Percentiles rank a stretch among this genome's conserved stretches.
These are phyloP conservation scores for Rhodotorula glutinis DNA, from an alignment of 1,284 basidiomycete species.

Conservation along the genomic window DNA sequence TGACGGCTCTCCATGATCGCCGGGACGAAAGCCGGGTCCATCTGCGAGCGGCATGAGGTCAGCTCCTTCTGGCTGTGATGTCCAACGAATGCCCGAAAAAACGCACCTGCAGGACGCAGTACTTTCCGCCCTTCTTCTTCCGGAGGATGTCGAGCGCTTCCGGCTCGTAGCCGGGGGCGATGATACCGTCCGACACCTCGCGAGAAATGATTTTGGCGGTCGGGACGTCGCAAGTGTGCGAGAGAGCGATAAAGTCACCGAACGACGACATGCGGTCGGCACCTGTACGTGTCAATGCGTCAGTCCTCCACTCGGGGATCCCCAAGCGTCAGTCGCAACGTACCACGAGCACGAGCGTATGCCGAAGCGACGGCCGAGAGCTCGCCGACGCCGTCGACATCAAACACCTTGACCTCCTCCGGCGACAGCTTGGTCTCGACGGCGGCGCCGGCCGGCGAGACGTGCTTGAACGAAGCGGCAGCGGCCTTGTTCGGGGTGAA, in stretches of 20 bases:
- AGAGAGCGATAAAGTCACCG: constrained; percentile 96
- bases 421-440: constrained; percentile 81
- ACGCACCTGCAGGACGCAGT: constrained; percentile 86
- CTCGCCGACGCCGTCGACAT: constrained; percentile 88
- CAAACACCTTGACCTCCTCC: constrained; percentile 89
- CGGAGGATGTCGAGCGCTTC: constrained; percentile 86
- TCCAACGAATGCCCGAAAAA: neutral
- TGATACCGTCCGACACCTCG: constrained; percentile 96
- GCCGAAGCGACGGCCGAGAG: constrained; percentile 86
- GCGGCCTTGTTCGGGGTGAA: constrained; percentile 68
- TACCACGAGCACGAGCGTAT: constrained; percentile 91
- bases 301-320: too few species aligned
- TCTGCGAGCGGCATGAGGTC: constrained; percentile 54
- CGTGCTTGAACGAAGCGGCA: constrained; percentile 99
- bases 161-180: constrained; percentile 85
- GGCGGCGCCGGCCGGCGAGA: constrained; percentile 94
- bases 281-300: constrained; percentile 53
- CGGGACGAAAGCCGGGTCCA: constrained; percentile 76
- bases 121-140: constrained; percentile 99
- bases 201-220: constrained; percentile 95
- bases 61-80: neutral
- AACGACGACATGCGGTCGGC: constrained; percentile 99
- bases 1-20: constrained; percentile 82
- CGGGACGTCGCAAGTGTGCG: constrained; percentile 84
- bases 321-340: too few species aligned